phyloP scores from a whole-genome alignment of 2,329 filamentous ascomycete species.

The Venturia aucupariae region DNA sequence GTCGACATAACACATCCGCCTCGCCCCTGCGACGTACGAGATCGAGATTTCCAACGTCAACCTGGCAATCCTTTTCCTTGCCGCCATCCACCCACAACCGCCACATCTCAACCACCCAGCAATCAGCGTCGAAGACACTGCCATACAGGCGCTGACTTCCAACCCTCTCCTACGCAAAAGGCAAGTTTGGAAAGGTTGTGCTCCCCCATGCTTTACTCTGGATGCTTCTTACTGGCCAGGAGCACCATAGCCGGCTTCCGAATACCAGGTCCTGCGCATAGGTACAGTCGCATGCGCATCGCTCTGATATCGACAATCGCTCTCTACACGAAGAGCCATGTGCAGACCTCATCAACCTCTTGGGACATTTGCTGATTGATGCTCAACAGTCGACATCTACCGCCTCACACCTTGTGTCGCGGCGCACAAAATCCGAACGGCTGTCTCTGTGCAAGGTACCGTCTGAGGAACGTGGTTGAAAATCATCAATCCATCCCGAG shows the following conservation, averaged over 20 bases:
- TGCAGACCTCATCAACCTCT: background rate
- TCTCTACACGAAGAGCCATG: background rate
- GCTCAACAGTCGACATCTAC: background rate
- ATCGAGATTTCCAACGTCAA: too few species aligned
- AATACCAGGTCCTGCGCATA: background rate
- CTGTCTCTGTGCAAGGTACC: background rate
- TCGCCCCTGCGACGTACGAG: too few species aligned
- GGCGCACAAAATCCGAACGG: background rate
- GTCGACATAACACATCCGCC: too few species aligned
- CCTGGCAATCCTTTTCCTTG: too few species aligned
- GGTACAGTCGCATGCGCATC: background rate
- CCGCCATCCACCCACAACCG: background rate
- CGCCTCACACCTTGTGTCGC: background rate
- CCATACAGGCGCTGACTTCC: background rate
- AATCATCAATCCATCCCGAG: background rate
- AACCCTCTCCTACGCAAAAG: background rate
- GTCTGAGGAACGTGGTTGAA: conserved; percentile 4
- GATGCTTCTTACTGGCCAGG: background rate
- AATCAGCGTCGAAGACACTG: background rate
- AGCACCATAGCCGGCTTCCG: background rate
- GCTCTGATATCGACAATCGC: background rate
- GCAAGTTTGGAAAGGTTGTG: background rate
- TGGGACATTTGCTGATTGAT: background rate
- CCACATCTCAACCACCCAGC: background rate
- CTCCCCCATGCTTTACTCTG: background rate